Conservation (phyloP, 192 early-diverging fungal genomes). For the Coemansia sp. region DNA sequence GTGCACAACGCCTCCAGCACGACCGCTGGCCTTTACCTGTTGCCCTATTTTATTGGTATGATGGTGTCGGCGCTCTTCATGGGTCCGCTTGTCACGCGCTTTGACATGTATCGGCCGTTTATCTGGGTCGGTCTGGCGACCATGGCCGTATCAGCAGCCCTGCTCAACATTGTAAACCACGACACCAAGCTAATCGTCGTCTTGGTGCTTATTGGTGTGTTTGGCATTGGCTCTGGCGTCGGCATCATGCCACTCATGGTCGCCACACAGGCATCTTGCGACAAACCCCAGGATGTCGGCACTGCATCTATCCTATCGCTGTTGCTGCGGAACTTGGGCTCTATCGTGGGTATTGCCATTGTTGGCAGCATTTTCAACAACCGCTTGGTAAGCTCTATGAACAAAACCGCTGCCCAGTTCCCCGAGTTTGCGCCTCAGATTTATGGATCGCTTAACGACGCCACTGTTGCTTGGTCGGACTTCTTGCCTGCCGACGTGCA, state of each 20-base stretch:
- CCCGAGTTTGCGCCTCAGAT: conserved; percentile 15
- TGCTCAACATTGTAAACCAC: conserved; percentile 22
- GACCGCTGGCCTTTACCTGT: conserved; percentile 15
- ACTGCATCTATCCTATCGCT: conserved; percentile 25
- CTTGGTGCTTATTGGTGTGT: conserved; percentile 16
- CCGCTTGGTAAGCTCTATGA: conserved; percentile 10
- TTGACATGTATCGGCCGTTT: conserved; percentile 29
- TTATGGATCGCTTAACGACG: conserved; percentile 12
- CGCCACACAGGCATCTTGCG: conserved; percentile 21
- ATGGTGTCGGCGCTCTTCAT: conserved; percentile 17
- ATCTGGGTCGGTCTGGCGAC: conserved; percentile 22
- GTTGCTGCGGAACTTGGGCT: conserved; percentile 23
- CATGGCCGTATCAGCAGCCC: conserved; percentile 15
- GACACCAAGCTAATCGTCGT: conserved; percentile 17
- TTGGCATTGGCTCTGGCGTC: conserved; percentile 25
- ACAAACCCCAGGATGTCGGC: conserved; percentile 13
- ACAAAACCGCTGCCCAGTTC: conserved; percentile 4
- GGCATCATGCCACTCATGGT: conserved; percentile 30
- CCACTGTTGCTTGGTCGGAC: conserved; percentile 15
- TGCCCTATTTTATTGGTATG: conserved; percentile 34
- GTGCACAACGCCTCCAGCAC: conserved; percentile 20
- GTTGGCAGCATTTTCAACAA: conserved; percentile 36
- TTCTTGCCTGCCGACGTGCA: conserved; percentile 14
- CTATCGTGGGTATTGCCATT: conserved; percentile 28
- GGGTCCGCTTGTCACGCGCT: conserved; percentile 18